phyloP scores from a whole-genome alignment of 768 basidiomycete genomes.

The Cystobasidium ongulense region DNA sequence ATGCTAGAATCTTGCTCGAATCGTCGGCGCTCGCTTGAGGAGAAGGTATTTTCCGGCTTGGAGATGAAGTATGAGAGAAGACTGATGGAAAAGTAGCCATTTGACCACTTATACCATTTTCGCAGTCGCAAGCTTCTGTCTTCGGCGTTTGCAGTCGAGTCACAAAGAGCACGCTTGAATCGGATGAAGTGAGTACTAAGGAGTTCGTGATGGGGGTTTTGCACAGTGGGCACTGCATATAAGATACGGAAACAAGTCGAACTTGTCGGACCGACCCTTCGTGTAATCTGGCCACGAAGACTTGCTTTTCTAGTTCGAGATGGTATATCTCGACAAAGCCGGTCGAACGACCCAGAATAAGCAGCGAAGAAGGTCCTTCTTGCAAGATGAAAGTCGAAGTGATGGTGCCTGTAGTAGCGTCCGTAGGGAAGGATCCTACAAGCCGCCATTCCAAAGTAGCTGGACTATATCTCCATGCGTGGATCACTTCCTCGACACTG shows the following conservation, averaged over 20 bases:
- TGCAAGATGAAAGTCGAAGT: background rate
- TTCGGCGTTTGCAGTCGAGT: background rate
- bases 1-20: slow-evolving; percentile 4
- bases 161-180: background rate
- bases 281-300: background rate
- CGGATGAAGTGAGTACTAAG: background rate
- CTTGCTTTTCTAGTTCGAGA: background rate
- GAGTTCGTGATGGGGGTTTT: background rate
- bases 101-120: background rate
- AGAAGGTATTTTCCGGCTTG: background rate
- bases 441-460: background rate
- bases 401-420: background rate
- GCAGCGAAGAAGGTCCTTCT: background rate
- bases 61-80: background rate
- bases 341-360: background rate
- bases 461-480: background rate
- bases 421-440: background rate
- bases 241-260: background rate
- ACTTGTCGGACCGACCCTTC: background rate
- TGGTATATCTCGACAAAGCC: background rate
- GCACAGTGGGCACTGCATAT: slow-evolving; percentile 4
- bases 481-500: background rate
- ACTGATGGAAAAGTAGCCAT: background rate
- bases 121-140: background rate
- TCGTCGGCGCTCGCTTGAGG: background rate